Percentiles rank a stretch among this genome's conserved stretches.
These are phyloP conservation scores for Prunus davidiana DNA, from an alignment of 306 rosid species.

Conservation along the genomic window DNA sequence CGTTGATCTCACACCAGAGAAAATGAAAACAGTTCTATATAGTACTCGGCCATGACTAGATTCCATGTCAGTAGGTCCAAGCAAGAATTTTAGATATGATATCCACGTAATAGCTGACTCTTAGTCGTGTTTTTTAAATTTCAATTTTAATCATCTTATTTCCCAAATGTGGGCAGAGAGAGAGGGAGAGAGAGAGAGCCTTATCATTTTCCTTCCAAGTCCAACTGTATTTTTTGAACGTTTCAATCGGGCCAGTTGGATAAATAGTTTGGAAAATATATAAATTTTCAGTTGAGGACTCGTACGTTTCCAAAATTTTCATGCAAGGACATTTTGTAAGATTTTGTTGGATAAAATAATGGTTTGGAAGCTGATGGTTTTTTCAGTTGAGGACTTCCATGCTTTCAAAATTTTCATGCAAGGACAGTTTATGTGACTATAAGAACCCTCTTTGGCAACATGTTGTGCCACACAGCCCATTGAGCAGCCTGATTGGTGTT, in stretches of 20 bases:
- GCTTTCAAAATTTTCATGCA: slow-evolving; percentile 31
- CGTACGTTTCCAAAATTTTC: slow-evolving; percentile 33
- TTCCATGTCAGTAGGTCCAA: slow-evolving; percentile 26
- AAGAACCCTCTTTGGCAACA: slow-evolving; percentile 21
- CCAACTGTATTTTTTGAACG: slow-evolving; percentile 5
- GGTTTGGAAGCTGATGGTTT: not conserved
- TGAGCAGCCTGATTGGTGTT: not conserved
- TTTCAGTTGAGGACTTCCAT: slow-evolving; percentile 44
- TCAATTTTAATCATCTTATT: not conserved
- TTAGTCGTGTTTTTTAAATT: not conserved
- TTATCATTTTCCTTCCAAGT: not conserved
- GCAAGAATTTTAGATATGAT: not conserved
- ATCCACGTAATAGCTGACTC: slow-evolving; percentile 37
- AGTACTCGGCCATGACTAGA: slow-evolving; percentile 40
- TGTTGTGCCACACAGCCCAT: not conserved
- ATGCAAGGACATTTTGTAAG: slow-evolving; percentile 22
- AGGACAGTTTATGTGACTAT: slow-evolving; percentile 33
- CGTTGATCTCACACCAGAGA: not conserved
- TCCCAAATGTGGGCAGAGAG: not conserved
- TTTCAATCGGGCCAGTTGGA: slow-evolving; percentile 8
- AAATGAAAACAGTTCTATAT: not conserved
- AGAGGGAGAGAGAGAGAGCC: not conserved
- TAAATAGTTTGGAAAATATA: not conserved
- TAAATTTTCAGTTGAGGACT: slow-evolving; percentile 44
- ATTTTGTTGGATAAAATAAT: not conserved